phyloP scores from a whole-genome alignment of 768 basidiomycete genomes.

The Termitomyces sp. region DNA sequence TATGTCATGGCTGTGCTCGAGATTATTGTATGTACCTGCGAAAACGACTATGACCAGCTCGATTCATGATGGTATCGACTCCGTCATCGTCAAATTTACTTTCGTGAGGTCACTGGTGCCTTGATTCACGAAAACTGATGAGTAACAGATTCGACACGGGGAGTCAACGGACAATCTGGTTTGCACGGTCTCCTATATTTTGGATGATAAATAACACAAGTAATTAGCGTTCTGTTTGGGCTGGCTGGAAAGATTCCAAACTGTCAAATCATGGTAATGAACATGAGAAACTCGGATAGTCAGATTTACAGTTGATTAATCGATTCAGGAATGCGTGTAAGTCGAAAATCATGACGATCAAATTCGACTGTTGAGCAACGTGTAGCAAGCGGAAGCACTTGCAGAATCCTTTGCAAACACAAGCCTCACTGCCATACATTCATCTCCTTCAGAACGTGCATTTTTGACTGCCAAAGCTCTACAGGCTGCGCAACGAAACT shows the following conservation, averaged over 20 bases:
- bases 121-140: background rate
- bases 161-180: conserved; percentile 77
- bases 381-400: conserved; percentile 60
- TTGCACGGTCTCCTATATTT: conserved; percentile 13
- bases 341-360: conserved; percentile 7
- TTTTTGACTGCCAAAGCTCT: conserved; percentile 55
- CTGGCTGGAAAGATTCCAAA: conserved; percentile 70
- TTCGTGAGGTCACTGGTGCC: conserved; percentile 25
- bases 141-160: conserved; percentile 63
- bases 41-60: background rate
- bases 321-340: conserved; percentile 47
- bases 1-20: background rate
- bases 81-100: conserved; percentile 31
- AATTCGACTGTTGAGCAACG: background rate
- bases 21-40: background rate
- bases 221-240: conserved; percentile 45
- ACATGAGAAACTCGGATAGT: background rate
- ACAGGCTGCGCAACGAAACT: conserved; percentile 37
- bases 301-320: background rate
- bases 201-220: background rate
- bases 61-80: background rate
- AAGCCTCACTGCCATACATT: conserved; percentile 50
- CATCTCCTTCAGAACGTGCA: conserved; percentile 65
- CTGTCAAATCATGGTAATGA: conserved; percentile 67
- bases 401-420: conserved; percentile 44